Base-by-base conservation (phyloP, 2,329 filamentous ascomycete genomes). In the Chaetoscypha palmicola region DNA sequence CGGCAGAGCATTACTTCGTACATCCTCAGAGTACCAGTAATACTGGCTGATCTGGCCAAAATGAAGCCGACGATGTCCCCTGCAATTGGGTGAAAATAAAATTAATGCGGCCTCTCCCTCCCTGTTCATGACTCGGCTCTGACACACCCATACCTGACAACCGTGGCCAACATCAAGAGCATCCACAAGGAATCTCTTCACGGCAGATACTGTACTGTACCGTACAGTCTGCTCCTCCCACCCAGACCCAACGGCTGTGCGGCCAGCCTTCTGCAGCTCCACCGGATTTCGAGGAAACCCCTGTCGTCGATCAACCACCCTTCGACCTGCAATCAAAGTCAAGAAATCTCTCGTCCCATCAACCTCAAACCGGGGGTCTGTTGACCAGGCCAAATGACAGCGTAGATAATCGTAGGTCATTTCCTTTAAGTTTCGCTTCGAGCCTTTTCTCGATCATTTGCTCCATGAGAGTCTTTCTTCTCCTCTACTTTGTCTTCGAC, bases 311-410 rank as follows among this genome's bases (percentile, higher is more conserved):
- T 69, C 68, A 67, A 63, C 64, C 37, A 28, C 28, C 42, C 61
- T 60, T 31, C 38, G 39, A 46, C 47, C 41, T 49, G 45, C 31
- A 56, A 61, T 61, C 55, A 59, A 64, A 66, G 48, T 43, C 44
- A 59, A n/a, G 60, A 54, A 58, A 64, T 66, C 47, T 44, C 41
- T 47, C 42, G 49, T 69, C 64, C 66, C 66, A 70, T 73, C 62
- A 70, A 71, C 65, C 66, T 74, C 73, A 75, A 74, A 76, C 72
- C n/a, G n/a, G n/a, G 57, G 41, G 43, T 41, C 33, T 53, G 53
- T 47, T 48, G 49, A 44, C n/a, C n/a, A n/a, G n/a, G n/a, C n/a
- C n/a, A n/a, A 49, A 45, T 43, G 23, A 23, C 14, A 22, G 10
- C 16, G 33, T 23, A 32, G 42, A 31, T 23, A 45, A 19, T 14